Base-by-base conservation (phyloP, 306 rosid genomes). In the Hippophae tibetana region DNA sequence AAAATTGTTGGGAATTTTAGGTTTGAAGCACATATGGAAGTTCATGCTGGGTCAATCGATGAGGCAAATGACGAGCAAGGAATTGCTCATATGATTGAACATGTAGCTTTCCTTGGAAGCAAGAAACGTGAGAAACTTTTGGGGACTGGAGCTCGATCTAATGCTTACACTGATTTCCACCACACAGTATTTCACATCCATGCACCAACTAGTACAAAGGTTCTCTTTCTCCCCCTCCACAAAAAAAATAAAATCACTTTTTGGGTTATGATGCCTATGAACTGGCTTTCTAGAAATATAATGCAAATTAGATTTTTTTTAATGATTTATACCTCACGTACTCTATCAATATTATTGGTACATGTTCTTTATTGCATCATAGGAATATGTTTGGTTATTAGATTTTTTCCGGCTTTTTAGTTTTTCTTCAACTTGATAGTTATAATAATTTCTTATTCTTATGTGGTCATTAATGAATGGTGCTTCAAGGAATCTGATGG, bases 11-110 rank as follows among this genome's bases (percentile, higher is more conserved):
- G 59, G 78, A 42, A 44, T 65, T 76, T 69, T 70, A 92, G 99
- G 99, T 88, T 92, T 73, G 99, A 92, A 78, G 99, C 99, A n/a
- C 99, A 92, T 77, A 76, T 92, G 95, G 99, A 92, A 80, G 95
- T 92, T 56, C 99, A 92, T 60, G 95, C 70, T 38, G 99, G 99
- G 54, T 88, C 99, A 45, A 92, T 92, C 42, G 95, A 92, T 27
- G 99, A 92, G 75, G 96, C 85, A 70, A 96, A 86, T 23, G 94
- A 85, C 58, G 99, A 92, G 69, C 99, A 92, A 84, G 99, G 99
- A 54, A 88, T 92, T 70, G 95, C 99, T 11, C 99, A 92, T 82
- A 92, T 92, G 99, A 92, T 92, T 71, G 99, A 92, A 67, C 99
- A 92, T 70, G 99, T 92, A 73, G 96, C 99, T 67, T 92, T 92